Evolutionary conservation across 805 yeast genomes (phyloP).

Genomic region (Teunomyces stri): DNA sequence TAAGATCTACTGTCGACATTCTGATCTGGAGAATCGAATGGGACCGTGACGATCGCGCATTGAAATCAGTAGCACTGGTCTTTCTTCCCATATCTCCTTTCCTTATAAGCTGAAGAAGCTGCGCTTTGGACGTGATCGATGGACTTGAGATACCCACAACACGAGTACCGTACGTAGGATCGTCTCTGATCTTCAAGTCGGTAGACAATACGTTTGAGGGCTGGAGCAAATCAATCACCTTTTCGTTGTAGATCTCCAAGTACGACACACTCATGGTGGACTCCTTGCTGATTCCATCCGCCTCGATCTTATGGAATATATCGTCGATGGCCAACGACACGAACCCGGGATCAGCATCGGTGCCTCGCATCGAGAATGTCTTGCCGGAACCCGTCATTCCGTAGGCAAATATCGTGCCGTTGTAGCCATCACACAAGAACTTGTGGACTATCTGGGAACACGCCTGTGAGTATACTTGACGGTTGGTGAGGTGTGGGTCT

Average conservation of each 20-base stretch:
- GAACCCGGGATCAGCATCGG: conserved; percentile 60
- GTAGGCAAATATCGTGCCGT: conserved; percentile 88
- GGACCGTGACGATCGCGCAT: conserved; percentile 82
- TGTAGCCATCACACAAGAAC: conserved; percentile 66
- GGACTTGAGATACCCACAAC: conserved; percentile 74
- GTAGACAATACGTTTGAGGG: conserved; percentile 21
- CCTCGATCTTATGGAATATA: conserved; percentile 49
- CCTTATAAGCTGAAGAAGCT: conserved; percentile 57
- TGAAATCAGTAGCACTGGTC: conserved; percentile 88
- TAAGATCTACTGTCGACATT: conserved; percentile 44
- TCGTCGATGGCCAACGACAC: conserved; percentile 65
- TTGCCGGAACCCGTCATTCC: conserved; percentile 96
- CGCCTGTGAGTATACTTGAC: conserved; percentile 56
- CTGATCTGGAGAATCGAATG: conserved; percentile 83
- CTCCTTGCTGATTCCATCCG: conserved; percentile 23
- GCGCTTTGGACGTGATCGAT: conserved; percentile 52
- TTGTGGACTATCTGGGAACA: conserved; percentile 53
- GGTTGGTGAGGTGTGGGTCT: conserved; percentile 41
- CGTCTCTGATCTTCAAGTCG: conserved; percentile 79
- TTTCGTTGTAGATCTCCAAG: conserved; percentile 85
- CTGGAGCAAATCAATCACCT: conserved; percentile 69
- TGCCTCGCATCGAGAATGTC: conserved; percentile 83
- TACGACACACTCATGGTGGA: conserved; percentile 63
- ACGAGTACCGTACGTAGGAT: conserved; percentile 64
- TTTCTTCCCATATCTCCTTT: conserved; percentile 73